Evolutionary conservation across 2,329 filamentous ascomycete species (phyloP), one percentile per base, ranked within the genome.

Genomic region (Epichloe hybrida): DNA sequence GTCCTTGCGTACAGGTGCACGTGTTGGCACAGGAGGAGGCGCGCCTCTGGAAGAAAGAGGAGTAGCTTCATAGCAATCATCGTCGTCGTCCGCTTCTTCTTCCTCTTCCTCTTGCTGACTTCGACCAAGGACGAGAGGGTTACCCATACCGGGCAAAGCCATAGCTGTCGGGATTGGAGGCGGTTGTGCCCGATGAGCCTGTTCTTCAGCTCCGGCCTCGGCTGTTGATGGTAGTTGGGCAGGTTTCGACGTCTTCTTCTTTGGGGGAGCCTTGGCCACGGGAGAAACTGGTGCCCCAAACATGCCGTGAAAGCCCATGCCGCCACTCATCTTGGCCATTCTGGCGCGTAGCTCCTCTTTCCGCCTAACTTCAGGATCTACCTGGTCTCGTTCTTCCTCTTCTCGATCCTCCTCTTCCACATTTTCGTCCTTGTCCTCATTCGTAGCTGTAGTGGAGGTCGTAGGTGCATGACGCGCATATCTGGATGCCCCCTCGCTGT

Each of bases 291-390:
- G 80, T 20, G 79, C 77, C 17, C 87, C 88, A 65, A 95, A 94
- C 82, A 97, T 93, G 59, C 88, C 88, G 64, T 88, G 82, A 84
- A 97, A 95, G 45, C 88, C 88, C 88, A 95, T 95, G 21, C 91
- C 91, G 50, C 91, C 91, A 58, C 91, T 95, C 85, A 98, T 93
- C 70, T 95, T 96, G 44, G 93, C 93, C 88, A 98, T 98, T 59
- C 93, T 82, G 54, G 93, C 89, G 53, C 93, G 81, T 35, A 98
- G 74, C 64, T 96, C 91, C 68, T 95, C 83, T 63, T 84, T 86
- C 49, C 90, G 84, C 57, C 80, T 83, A 21, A 88, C 76, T 65
- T 98, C 93, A 1, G 89, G 88, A 61, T 97, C 90, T 48, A 94
- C 73, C 15, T 95, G 88, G 31, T 90, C 86, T 46, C 90, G 87